Percentiles rank a stretch among this genome's conserved stretches.
Conservation (phyloP, 805 yeast species). For the Jamesozyma spencerorum region DNA sequence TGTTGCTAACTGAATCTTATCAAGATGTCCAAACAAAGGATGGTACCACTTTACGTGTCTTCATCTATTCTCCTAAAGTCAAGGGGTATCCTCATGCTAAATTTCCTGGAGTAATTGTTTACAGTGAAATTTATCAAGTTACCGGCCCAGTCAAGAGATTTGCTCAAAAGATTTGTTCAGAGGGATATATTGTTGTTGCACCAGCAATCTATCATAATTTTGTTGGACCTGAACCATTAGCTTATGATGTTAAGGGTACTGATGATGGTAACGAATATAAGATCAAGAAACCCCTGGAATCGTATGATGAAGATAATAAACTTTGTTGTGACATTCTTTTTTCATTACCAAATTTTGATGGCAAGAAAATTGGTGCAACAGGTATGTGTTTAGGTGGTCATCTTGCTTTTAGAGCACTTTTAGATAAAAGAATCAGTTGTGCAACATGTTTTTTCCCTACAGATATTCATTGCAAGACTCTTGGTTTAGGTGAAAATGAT, state of each 20-base stretch:
- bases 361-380: conserved; percentile 61
- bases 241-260: conserved; percentile 65
- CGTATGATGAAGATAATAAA: conserved; percentile 68
- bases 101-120: conserved; percentile 74
- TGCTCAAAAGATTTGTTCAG: conserved; percentile 69
- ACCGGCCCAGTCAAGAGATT: conserved; percentile 76
- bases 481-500: conserved; percentile 56
- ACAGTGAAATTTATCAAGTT: conserved; percentile 73
- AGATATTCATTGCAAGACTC: conserved; percentile 59
- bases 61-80: conserved; percentile 56
- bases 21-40: conserved; percentile 57
- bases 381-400: conserved; percentile 89
- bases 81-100: conserved; percentile 68
- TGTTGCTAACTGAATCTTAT: conserved; percentile 61
- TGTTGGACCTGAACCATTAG: conserved; percentile 51
- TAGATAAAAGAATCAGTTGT: conserved; percentile 53
- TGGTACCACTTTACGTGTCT: conserved; percentile 60
- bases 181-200: conserved; percentile 70
- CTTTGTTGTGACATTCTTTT: conserved; percentile 55
- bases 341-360: conserved; percentile 53
- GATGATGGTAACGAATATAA: conserved; percentile 65
- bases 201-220: conserved; percentile 76
- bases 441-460: conserved; percentile 74
- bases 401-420: conserved; percentile 59
- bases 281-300: conserved; percentile 52